Base-by-base conservation (phyloP, 106 monocot species). In the Allium sativum region DNA sequence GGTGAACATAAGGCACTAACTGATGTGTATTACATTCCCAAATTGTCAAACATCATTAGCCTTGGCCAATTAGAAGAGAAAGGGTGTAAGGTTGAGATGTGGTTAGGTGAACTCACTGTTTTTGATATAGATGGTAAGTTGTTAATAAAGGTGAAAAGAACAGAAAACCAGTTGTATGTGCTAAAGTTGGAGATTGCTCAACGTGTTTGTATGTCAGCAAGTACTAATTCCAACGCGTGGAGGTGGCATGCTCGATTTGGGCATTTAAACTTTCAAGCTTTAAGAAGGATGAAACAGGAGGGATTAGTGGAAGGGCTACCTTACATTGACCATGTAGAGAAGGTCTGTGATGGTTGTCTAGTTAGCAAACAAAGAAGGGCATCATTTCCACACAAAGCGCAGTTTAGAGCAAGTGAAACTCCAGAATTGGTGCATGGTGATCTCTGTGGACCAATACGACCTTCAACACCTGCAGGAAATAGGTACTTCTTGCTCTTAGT, bases 391-490 rank as follows among this genome's bases (percentile, higher is more conserved):
- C 11, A 3, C 2, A 6, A 21, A 10, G 48, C 40, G 18, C 13
- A 12, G 16, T 66, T 11, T 9, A 52, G 50, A 21, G 50, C 65
- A 4, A 14, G n/a, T 6, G 16, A 40, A 0, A 2, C 13, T 0
- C 16, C 53, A 10, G 46, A 69, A 8, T 7, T 69, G 43, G 18
- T 69, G 3, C 69, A 69, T 48, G 58, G 45, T 10, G 69, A 69
- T 59, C 45, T 69, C 17, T 69, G 46, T 42, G 69, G 69, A 6
- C 69, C 58, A 1, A 69, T 69, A 2, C 19, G 21, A 45, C 69
- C 69, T 13, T 6, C 45, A 16, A 69, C 69, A 7, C 17, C 45
- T 0, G 58, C 11, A 0, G 58, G 40, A 12, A 70, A 70, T 12
- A 48, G 18, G 13, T 69, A 69, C 13, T n/a, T n/a, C n/a, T n/a